phyloP scores from a whole-genome alignment of 345 rosid species.

The Corymbia maculata region DNA sequence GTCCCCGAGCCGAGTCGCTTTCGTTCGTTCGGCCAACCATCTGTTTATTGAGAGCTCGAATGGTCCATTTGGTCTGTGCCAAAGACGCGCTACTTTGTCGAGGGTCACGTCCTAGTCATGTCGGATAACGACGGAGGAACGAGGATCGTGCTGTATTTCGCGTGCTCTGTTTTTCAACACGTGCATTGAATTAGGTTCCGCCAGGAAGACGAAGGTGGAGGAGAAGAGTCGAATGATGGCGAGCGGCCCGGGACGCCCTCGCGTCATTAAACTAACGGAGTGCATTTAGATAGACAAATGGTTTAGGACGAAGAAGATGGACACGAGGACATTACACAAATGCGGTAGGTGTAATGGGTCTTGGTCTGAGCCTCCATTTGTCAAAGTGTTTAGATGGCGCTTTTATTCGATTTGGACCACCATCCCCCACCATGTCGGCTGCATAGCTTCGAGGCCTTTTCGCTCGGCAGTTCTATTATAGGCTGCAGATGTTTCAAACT shows the following conservation, averaged over 20 bases:
- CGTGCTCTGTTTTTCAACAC: neutral
- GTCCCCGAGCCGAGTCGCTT: neutral
- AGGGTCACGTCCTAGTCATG: neutral
- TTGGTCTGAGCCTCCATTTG: neutral
- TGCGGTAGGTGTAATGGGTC: neutral
- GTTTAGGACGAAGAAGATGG: neutral
- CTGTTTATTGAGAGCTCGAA: neutral
- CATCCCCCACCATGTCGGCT: neutral
- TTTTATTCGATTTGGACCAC: neutral
- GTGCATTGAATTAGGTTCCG: neutral
- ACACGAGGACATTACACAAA: neutral
- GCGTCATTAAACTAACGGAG: neutral
- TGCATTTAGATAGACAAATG: neutral
- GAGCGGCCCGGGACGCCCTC: neutral
- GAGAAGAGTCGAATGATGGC: neutral
- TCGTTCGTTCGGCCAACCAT: neutral
- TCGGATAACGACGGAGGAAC: neutral
- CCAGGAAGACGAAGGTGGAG: neutral
- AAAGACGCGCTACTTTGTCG: neutral
- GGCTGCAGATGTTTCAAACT: neutral
- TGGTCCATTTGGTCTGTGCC: neutral
- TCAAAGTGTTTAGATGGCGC: neutral
- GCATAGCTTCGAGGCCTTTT: neutral
- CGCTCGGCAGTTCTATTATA: neutral
- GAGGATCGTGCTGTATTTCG: neutral